Conservation (phyloP, 2,329 filamentous ascomycete species). For the Ophiocordyceps camponoti-saundersi region DNA sequence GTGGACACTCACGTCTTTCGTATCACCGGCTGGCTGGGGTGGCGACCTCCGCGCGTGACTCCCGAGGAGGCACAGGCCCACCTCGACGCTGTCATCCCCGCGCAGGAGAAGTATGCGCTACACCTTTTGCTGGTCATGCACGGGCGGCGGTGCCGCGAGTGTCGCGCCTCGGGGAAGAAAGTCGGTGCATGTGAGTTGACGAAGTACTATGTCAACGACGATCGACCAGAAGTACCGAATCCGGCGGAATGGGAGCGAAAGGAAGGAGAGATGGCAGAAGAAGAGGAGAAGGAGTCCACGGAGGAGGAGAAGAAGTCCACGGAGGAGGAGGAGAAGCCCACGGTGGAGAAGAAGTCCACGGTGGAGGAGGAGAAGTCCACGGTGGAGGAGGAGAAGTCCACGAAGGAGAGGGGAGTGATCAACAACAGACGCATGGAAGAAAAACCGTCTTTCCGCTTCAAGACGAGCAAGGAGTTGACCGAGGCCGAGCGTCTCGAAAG, state of each 20-base stretch:
- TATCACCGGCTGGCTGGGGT: conserved; percentile 29
- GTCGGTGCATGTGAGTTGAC: conserved; percentile 22
- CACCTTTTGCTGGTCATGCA: conserved; percentile 32
- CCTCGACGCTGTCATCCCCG: conserved; percentile 27
- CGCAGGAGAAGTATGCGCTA: conserved; percentile 30
- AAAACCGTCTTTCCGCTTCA: too few relatives aligned
- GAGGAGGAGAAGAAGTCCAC: neutral
- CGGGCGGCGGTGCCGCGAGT: conserved; percentile 26
- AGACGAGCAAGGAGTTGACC: too few relatives aligned
- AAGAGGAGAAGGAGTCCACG: conserved; percentile 1
- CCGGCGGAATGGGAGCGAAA: conserved; percentile 9
- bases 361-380: neutral
- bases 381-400: neutral
- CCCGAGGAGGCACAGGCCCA: conserved; percentile 32
- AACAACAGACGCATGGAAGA: too few relatives aligned
- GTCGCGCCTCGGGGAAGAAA: conserved; percentile 24
- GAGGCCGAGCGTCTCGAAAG: too few relatives aligned
- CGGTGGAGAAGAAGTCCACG: neutral
- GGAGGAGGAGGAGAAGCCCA: neutral
- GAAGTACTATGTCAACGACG: conserved; percentile 11
- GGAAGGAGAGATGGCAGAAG: conserved; percentile 2
- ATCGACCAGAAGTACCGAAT: too few relatives aligned
- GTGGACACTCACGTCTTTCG: conserved; percentile 37
- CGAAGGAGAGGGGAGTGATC: neutral
- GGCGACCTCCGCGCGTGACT: conserved; percentile 22